Evolutionary conservation across 345 rosid species (phyloP), one percentile per base, ranked within the genome.

Genomic region (Bruguiera sexangula): DNA sequence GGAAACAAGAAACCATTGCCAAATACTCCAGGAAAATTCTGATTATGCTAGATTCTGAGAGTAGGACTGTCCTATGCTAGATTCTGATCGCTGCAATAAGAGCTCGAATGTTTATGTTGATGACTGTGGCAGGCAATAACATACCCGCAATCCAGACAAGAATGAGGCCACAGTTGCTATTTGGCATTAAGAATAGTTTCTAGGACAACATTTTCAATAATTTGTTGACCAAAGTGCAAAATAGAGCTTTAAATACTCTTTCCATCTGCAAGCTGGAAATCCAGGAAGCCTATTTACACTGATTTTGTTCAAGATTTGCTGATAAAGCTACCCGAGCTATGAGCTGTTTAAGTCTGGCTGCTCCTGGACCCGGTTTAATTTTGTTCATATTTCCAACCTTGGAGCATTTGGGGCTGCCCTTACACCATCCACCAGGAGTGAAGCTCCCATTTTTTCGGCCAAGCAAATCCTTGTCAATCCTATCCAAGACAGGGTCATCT

Each of bases 341-440:
- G 66, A 96, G 92, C 24, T 52, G 71, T 50, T 67, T 84, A 69
- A 92, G 85, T 79, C 95, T 85, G 74, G 71, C 72, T 67, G 96
- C 91, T 75, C 98, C 96, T 10, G 79, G 83, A 62, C 97, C 84
- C 0, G 99, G 97, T 74, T 81, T 82, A 63, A 90, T 73, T 61
- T 82, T 87, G 78, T 77, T 76, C 22, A 55, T 71, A 73, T 92
- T 80, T 36, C 95, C 96, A 57, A 92, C 87, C 66, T 77, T 63
- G 0, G 93, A 83, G 71, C 99, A 96, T 65, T 71, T 73, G 19
- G 92, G 90, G 56, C 81, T 76, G 61, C 88, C 96, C 6, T 90
- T 73, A 72, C 98, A 96, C 99, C 99, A 96, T 39, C 93, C 96
- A 51, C 99, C 98, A 4, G 99, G 96, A 69, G 98, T 88, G 81